These are phyloP conservation scores for Arabidopsis suecica DNA, from an alignment of 345 rosid species.

Conservation along the genomic window DNA sequence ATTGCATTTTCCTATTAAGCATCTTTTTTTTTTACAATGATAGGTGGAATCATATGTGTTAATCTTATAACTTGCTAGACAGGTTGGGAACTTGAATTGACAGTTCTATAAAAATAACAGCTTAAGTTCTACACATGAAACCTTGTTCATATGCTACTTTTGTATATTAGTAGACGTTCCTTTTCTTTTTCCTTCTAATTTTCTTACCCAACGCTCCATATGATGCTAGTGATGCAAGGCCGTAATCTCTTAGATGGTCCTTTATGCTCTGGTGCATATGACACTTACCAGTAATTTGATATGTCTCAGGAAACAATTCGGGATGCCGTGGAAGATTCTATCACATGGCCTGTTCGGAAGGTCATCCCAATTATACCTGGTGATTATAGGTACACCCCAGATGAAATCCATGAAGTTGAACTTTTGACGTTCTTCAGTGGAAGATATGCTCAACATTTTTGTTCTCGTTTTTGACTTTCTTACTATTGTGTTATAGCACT, in stretches of 20 bases:
- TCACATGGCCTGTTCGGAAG: slow-evolving; percentile 99
- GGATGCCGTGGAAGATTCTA: slow-evolving; percentile 95
- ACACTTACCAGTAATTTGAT: slow-evolving; percentile 29
- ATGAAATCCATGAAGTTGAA: slow-evolving; percentile 22
- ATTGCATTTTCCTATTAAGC: neutral
- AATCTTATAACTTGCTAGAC: neutral
- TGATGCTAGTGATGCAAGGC: slow-evolving; percentile 27
- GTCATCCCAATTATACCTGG: slow-evolving; percentile 96
- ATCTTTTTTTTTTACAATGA: neutral
- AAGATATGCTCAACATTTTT: slow-evolving; percentile 1
- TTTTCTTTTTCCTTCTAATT: slow-evolving; percentile 16
- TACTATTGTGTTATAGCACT: slow-evolving; percentile 8
- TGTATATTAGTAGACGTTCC: neutral
- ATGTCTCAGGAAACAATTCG: slow-evolving; percentile 78
- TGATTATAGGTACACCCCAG: slow-evolving; percentile 77
- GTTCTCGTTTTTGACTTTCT: neutral
- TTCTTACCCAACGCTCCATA: slow-evolving; percentile 11
- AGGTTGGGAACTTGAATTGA: neutral
- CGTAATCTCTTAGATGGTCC: slow-evolving; percentile 17
- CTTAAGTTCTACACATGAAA: slow-evolving; percentile 4
- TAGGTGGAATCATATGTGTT: neutral
- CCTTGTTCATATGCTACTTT: slow-evolving; percentile 9
- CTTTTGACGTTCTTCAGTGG: slow-evolving; percentile 25
- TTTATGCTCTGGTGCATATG: slow-evolving; percentile 22
- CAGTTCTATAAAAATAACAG: neutral